Conservation (phyloP, 306 rosid genomes). For the Hippophae gyantsensis region DNA sequence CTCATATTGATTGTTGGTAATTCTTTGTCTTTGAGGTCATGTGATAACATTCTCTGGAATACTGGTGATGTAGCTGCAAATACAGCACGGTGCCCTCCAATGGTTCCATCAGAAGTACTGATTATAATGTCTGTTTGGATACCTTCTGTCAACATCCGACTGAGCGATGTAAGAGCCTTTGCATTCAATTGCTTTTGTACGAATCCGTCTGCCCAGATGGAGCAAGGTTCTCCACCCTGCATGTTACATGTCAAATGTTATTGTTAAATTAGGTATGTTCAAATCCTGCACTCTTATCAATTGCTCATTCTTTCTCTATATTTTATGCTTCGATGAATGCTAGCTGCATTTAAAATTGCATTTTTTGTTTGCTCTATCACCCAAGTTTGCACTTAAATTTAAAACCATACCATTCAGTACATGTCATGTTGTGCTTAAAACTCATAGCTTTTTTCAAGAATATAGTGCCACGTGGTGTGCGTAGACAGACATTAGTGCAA, state of each 20-base stretch:
- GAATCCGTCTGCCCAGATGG: constrained; percentile 69
- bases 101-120: constrained; percentile 72
- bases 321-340: background rate
- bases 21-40: constrained; percentile 81
- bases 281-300: constrained; percentile 5
- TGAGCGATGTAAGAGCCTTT: constrained; percentile 54
- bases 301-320: background rate
- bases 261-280: background rate
- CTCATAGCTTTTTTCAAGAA: too few relatives aligned
- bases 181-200: constrained; percentile 48
- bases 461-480: too few relatives aligned
- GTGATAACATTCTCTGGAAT: constrained; percentile 84
- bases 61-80: constrained; percentile 88
- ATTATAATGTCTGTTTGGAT: constrained; percentile 83
- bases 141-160: constrained; percentile 73
- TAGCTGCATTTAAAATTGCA: too few relatives aligned
- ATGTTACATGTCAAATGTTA: constrained; percentile 5
- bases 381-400: too few relatives aligned
- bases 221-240: constrained; percentile 73
- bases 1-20: constrained; percentile 63
- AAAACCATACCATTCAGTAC: too few relatives aligned
- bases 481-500: too few relatives aligned
- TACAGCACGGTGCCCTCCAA: constrained; percentile 84
- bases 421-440: too few relatives aligned
- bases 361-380: too few relatives aligned